phyloP scores from a whole-genome alignment of 768 basidiomycete species.

The Leccinum broughii region DNA sequence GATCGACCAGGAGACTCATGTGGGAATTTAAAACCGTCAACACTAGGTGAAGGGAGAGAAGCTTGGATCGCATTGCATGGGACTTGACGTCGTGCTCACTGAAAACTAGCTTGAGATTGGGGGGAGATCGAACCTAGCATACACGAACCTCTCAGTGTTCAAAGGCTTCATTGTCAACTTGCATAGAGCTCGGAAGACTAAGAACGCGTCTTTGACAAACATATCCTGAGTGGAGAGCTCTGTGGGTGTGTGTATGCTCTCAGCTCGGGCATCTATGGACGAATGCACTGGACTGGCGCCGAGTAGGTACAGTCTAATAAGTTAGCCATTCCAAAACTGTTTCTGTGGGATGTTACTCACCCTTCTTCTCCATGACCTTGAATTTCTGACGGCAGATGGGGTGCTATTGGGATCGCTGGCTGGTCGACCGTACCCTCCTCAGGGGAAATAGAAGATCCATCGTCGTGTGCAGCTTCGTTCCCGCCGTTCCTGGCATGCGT shows the following conservation, averaged over 20 bases:
- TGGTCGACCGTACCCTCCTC: slow-evolving; percentile 5
- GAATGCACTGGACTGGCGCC: slow-evolving; percentile 30
- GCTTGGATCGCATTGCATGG: slow-evolving; percentile 95
- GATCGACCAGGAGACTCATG: slow-evolving; percentile 86
- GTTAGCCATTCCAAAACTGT: slow-evolving; percentile 4
- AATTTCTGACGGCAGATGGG: slow-evolving; percentile 3
- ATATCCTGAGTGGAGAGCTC: slow-evolving; percentile 79
- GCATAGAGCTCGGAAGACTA: slow-evolving; percentile 95
- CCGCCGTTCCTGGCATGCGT: neutral
- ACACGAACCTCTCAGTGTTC: slow-evolving; percentile 81
- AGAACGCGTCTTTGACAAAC: slow-evolving; percentile 96
- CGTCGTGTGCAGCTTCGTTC: slow-evolving; percentile 3
- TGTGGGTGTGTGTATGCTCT: slow-evolving; percentile 29
- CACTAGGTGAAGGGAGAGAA: slow-evolving; percentile 92
- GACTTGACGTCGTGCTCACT: slow-evolving; percentile 97
- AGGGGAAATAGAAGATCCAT: neutral
- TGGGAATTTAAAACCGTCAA: slow-evolving; percentile 90
- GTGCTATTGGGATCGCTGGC: neutral
- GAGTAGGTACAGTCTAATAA: slow-evolving; percentile 3
- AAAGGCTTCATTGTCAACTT: slow-evolving; percentile 98
- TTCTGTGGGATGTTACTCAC: slow-evolving; percentile 17
- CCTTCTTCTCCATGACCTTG: slow-evolving; percentile 16
- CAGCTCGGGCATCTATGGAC: slow-evolving; percentile 18
- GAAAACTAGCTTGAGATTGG: slow-evolving; percentile 18
- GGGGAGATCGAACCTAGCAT: neutral